phyloP scores from a whole-genome alignment of 768 basidiomycete genomes.

The Pleurotus salmoneostramineus region DNA sequence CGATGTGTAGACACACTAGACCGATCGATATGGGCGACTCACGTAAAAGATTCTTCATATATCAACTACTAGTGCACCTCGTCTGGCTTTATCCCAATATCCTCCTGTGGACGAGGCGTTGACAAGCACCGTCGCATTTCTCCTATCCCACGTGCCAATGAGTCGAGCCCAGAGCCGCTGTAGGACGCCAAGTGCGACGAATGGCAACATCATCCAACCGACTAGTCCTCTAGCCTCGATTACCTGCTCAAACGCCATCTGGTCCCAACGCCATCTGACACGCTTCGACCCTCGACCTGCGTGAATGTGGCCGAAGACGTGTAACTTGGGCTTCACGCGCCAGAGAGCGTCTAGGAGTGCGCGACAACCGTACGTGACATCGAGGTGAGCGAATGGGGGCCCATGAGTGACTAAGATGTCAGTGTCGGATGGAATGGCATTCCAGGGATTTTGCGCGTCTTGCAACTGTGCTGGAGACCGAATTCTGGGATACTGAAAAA shows the following conservation, averaged over 20 bases:
- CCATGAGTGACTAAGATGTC: slow-evolving; percentile 43
- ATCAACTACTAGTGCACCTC: background rate
- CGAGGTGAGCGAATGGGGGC: slow-evolving; percentile 31
- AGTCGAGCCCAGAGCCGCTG: background rate
- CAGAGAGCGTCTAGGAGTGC: slow-evolving; percentile 27
- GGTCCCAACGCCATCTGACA: slow-evolving; percentile 25
- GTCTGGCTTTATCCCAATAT: background rate
- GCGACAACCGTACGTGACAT: slow-evolving; percentile 24
- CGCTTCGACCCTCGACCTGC: slow-evolving; percentile 26
- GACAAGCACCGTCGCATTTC: background rate
- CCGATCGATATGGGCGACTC: background rate
- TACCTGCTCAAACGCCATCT: background rate
- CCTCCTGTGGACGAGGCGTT: background rate
- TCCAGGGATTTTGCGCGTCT: slow-evolving; percentile 19
- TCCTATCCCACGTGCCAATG: background rate
- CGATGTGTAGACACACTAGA: background rate
- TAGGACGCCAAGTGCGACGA: background rate
- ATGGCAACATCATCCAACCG: background rate
- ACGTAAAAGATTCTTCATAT: background rate
- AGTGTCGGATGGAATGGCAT: slow-evolving; percentile 20
- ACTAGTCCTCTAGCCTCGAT: background rate
- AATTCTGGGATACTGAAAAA: slow-evolving; percentile 32
- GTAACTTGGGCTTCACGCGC: slow-evolving; percentile 29
- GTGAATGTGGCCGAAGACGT: slow-evolving; percentile 42
- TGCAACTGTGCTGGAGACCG: background rate